Conservation (phyloP, 2,329 filamentous ascomycete genomes). For the Neofusicoccum ribis region DNA sequence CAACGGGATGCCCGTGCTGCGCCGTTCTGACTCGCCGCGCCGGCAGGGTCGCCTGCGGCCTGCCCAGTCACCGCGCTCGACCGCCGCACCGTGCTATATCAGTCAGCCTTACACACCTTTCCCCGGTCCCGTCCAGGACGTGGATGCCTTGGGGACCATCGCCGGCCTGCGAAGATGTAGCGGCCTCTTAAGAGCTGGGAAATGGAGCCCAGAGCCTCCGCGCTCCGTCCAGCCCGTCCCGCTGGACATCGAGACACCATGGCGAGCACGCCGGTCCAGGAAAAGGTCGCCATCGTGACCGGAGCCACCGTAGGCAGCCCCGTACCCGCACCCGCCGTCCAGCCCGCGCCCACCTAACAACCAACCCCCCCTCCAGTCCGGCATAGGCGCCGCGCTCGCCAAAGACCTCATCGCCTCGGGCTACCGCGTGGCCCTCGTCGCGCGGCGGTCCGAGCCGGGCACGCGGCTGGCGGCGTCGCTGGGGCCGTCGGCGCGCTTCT, state of each 20-base stretch:
- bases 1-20: not conserved
- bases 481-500: constrained; percentile 37
- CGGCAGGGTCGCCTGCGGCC: not conserved
- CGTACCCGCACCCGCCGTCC: not conserved
- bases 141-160: not conserved
- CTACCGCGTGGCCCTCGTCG: constrained; percentile 43
- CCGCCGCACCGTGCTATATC: not conserved
- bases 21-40: not conserved
- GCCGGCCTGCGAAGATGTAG: not conserved
- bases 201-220: too few species aligned
- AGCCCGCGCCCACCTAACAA: constrained; percentile 1
- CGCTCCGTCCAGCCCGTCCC: too few species aligned
- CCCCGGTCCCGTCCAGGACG: too few species aligned
- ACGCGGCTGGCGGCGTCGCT: constrained; percentile 26
- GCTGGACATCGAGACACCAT: not conserved
- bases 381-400: constrained; percentile 48
- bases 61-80: not conserved
- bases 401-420: constrained; percentile 37
- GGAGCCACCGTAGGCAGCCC: constrained; percentile 41
- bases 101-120: not conserved
- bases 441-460: constrained; percentile 41
- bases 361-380: constrained; percentile 39
- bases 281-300: constrained; percentile 41
- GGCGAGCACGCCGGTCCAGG: not conserved
- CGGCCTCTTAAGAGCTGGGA: too few species aligned